A percentile compares a stretch with the other conserved stretches of the same genome.
phyloP scores from a whole-genome alignment of 2,329 filamentous ascomycete genomes.

The Rhynchosporium graminicola region DNA sequence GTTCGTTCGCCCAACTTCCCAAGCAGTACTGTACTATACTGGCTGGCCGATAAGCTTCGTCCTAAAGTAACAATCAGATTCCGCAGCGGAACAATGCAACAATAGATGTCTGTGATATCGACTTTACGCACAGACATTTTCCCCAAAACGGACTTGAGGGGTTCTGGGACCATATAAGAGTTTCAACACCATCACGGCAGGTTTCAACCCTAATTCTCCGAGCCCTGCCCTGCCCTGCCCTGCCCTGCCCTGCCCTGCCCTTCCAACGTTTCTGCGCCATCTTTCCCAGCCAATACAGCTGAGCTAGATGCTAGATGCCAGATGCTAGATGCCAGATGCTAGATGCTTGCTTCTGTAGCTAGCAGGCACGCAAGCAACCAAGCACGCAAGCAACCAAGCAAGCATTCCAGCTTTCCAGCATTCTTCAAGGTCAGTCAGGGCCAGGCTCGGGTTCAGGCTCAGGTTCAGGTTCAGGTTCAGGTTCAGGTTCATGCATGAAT shows the following conservation, averaged over 20 bases:
- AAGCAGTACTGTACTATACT: slow-evolving; percentile 24
- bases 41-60: slow-evolving; percentile 30
- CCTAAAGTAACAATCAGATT: slow-evolving; percentile 28
- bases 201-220: slow-evolving; percentile 37
- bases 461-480: slow-evolving; percentile 30
- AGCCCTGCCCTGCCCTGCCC: slow-evolving; percentile 23
- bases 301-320: not conserved
- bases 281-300: not conserved
- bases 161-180: slow-evolving; percentile 39
- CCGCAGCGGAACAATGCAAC: slow-evolving; percentile 27
- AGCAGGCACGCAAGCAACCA: slow-evolving; percentile 23
- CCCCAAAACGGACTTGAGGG: slow-evolving; percentile 38
- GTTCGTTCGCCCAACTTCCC: slow-evolving; percentile 32
- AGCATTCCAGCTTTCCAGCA: slow-evolving; percentile 13
- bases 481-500: slow-evolving; percentile 41
- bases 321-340: not conserved
- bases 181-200: slow-evolving; percentile 37
- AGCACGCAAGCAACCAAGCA: slow-evolving; percentile 27
- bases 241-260: slow-evolving; percentile 20
- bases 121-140: slow-evolving; percentile 39
- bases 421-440: slow-evolving; percentile 6
- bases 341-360: not conserved
- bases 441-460: no score
- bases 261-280: not conserved
- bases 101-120: slow-evolving; percentile 32